Conservation (phyloP, 139 green algal species). For the Ettlia oleoabundans region DNA sequence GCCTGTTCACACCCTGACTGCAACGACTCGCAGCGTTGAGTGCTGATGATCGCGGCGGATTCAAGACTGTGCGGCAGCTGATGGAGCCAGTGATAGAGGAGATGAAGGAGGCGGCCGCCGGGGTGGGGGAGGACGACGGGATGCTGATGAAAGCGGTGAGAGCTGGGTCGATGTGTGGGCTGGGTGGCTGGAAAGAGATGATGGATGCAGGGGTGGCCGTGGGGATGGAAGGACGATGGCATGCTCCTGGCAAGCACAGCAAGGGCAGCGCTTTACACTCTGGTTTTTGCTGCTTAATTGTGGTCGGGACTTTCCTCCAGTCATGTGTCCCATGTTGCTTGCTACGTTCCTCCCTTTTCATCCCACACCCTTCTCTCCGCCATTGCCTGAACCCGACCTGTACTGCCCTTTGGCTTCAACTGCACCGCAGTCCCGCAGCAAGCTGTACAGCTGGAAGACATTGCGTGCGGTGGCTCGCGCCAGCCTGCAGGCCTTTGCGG, state of each 20-base stretch:
- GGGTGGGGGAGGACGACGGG: constrained; percentile 40
- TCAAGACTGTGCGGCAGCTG: constrained; percentile 51
- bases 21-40: constrained; percentile 16
- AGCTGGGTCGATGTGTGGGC: not conserved
- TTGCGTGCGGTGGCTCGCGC: constrained; percentile 49
- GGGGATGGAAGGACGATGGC: not conserved
- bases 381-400: no score
- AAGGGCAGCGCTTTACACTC: no score
- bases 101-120: constrained; percentile 47
- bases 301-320: no score
- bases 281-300: no score
- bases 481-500: constrained; percentile 40
- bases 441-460: constrained; percentile 56
- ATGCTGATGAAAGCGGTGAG: constrained; percentile 37
- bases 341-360: no score
- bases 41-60: constrained; percentile 47
- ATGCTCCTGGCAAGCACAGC: no score
- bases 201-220: no score
- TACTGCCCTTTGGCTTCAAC: no score
- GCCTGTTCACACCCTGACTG: not conserved
- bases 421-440: constrained; percentile 22
- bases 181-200: not conserved
- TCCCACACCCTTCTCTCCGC: no score
- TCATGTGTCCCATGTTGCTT: no score
- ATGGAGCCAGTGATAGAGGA: constrained; percentile 58